These are phyloP conservation scores for Rosa persica DNA, from an alignment of 306 rosid genomes.

Conservation along the genomic window DNA sequence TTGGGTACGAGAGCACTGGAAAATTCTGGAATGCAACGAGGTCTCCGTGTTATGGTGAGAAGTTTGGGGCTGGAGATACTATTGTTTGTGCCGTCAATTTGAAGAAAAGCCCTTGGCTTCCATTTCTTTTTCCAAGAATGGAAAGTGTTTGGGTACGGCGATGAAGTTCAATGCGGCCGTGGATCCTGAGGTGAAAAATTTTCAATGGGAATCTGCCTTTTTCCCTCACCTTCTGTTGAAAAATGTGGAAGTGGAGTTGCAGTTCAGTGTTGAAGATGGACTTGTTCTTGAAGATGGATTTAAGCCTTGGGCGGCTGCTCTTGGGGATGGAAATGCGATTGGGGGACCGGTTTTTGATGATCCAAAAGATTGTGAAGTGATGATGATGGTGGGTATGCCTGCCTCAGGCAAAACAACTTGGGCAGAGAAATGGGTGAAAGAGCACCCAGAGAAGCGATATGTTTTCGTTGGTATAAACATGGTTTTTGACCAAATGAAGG, in stretches of 20 bases:
- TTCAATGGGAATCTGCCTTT: conserved; percentile 35
- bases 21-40: conserved; percentile 34
- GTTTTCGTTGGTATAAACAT: conserved; percentile 54
- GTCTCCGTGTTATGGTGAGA: conserved; percentile 42
- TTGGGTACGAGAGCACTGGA: conserved; percentile 52
- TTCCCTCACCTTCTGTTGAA: conserved; percentile 60
- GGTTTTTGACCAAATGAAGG: conserved; percentile 64
- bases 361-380: conserved; percentile 49
- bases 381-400: conserved; percentile 60
- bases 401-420: conserved; percentile 66
- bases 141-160: conserved; percentile 47
- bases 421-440: conserved; percentile 56
- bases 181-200: conserved; percentile 22
- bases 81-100: conserved; percentile 46
- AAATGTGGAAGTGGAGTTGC: conserved; percentile 54
- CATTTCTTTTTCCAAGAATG: conserved; percentile 59
- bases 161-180: conserved; percentile 35
- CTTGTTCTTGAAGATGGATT: conserved; percentile 45
- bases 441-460: conserved; percentile 53
- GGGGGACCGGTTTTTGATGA: conserved; percentile 44
- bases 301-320: conserved; percentile 49
- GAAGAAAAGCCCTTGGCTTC: conserved; percentile 49
- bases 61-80: conserved; percentile 52
- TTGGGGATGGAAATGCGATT: conserved; percentile 36
- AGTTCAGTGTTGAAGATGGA: conserved; percentile 61